A percentile compares a stretch with the other conserved stretches of the same genome.
These are phyloP conservation scores for Agaricales sp. DNA, from an alignment of 1,284 basidiomycete genomes.

Conservation along the genomic window DNA sequence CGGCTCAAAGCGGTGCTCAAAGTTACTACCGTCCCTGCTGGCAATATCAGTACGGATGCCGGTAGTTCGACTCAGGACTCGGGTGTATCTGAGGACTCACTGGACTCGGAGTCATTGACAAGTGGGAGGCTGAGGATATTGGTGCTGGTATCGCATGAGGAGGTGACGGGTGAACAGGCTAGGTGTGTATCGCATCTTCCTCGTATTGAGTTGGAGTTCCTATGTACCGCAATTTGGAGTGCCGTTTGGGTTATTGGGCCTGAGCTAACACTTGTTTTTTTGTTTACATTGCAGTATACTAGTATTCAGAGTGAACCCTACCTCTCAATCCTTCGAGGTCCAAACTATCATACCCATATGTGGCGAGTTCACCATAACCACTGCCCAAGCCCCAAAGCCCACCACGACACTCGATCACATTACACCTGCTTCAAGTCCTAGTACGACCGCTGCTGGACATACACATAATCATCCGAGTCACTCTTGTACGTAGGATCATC, in stretches of 20 bases:
- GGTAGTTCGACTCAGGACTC: background rate
- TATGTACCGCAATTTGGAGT: background rate
- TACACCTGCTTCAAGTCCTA: background rate
- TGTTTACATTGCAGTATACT: slow-evolving; percentile 27
- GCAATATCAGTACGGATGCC: background rate
- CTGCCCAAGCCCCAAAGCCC: slow-evolving; percentile 33
- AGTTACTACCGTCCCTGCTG: background rate
- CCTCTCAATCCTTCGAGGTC: slow-evolving; percentile 25
- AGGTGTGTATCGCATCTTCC: background rate
- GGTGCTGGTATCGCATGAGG: background rate
- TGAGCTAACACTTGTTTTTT: background rate
- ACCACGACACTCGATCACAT: background rate
- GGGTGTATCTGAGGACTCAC: too few species aligned
- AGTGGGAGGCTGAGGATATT: background rate
- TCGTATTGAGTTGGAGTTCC: background rate
- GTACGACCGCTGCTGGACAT: slow-evolving; percentile 7
- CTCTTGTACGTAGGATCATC: slow-evolving; percentile 14
- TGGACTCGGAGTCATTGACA: too few species aligned
- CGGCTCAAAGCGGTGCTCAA: background rate
- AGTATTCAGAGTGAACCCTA: slow-evolving; percentile 25
- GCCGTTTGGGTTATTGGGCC: background rate
- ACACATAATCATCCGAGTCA: slow-evolving; percentile 17
- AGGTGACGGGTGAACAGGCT: background rate
- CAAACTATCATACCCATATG: slow-evolving; percentile 41
- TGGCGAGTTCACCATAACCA: slow-evolving; percentile 37